Evolutionary conservation across 2,329 filamentous ascomycete species (phyloP).

Genomic region (Trichoderma sp.): DNA sequence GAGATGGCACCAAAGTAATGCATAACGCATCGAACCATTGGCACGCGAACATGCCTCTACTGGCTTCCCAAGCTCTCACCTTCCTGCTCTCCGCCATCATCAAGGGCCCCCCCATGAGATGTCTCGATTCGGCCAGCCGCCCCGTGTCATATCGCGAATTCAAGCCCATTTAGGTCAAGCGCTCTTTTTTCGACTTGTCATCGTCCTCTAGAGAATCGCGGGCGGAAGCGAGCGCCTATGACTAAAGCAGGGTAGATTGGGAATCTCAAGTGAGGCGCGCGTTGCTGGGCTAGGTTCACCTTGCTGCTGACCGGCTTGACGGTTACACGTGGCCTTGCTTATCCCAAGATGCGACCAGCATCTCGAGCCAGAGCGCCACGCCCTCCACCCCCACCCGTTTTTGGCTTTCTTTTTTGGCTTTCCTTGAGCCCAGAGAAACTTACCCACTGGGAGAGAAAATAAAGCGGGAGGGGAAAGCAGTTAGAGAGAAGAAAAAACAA

Average conservation of each 20-base stretch:
- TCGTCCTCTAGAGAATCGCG: neutral
- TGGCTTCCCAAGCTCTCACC: neutral
- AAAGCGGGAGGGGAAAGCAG: neutral
- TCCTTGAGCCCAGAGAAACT: neutral
- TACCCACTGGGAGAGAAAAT: neutral
- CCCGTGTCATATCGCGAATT: conserved; percentile 15
- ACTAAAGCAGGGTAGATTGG: conserved; percentile 4
- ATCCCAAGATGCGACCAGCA: neutral
- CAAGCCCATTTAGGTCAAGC: conserved; percentile 9
- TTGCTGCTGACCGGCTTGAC: conserved; percentile 11
- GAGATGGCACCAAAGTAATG: conserved; percentile 6
- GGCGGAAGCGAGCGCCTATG: conserved; percentile 16
- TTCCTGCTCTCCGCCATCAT: neutral
- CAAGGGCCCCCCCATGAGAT: neutral
- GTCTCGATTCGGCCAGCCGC: conserved; percentile 9
- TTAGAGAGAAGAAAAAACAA: neutral
- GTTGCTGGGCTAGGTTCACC: neutral
- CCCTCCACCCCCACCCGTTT: neutral
- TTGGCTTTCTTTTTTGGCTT: neutral
- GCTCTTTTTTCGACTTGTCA: neutral
- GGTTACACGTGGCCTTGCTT: conserved; percentile 12
- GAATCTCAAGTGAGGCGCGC: conserved; percentile 6
- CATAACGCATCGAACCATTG: conserved; percentile 3
- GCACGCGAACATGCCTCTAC: neutral
- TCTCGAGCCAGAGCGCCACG: neutral